Evolutionary conservation across 495 filamentous ascomycete genomes (phyloP).

Genomic region (Aspergillus steynii): DNA sequence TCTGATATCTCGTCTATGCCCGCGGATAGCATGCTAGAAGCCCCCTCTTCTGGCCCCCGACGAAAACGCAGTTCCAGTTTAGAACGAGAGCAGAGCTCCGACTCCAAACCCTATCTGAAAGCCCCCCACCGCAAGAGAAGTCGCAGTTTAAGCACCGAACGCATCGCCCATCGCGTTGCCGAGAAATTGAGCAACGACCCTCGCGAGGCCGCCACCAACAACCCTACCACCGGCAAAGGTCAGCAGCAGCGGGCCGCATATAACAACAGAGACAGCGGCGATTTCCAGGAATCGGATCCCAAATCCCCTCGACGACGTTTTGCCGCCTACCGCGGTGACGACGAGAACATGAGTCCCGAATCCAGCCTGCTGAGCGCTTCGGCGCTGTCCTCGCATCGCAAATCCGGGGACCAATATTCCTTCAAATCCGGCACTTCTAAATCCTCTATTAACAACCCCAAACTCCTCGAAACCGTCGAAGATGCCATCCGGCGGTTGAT

Average conservation of each 20-base stretch:
- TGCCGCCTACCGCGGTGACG: constrained; percentile 50
- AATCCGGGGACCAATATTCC: constrained; percentile 73
- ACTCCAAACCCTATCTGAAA: constrained; percentile 59
- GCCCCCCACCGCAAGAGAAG: constrained; percentile 64
- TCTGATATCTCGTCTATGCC: constrained; percentile 93
- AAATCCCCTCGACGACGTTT: constrained; percentile 63
- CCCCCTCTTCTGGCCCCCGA: constrained; percentile 47
- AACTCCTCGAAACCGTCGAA: constrained; percentile 91
- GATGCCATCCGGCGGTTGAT: constrained; percentile 93
- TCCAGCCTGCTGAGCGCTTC: constrained; percentile 73
- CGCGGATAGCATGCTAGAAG: constrained; percentile 86
- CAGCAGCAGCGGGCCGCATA: constrained; percentile 37
- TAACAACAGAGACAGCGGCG: constrained; percentile 62
- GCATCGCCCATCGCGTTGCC: constrained; percentile 68
- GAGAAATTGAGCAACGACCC: constrained; percentile 61
- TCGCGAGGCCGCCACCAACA: constrained; percentile 50
- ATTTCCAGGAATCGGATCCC: constrained; percentile 56
- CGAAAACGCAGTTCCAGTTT: constrained; percentile 60
- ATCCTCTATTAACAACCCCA: constrained; percentile 92
- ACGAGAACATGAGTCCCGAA: constrained; percentile 67
- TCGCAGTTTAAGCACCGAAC: constrained; percentile 72
- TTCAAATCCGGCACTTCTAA: constrained; percentile 74
- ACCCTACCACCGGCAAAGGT: constrained; percentile 45
- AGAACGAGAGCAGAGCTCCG: constrained; percentile 46
- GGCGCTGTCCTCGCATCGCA: constrained; percentile 66